Evolutionary conservation across 2,329 filamentous ascomycete genomes (phyloP), one percentile per base, ranked within the genome.

Genomic region (Lasiodiplodia citricola): DNA sequence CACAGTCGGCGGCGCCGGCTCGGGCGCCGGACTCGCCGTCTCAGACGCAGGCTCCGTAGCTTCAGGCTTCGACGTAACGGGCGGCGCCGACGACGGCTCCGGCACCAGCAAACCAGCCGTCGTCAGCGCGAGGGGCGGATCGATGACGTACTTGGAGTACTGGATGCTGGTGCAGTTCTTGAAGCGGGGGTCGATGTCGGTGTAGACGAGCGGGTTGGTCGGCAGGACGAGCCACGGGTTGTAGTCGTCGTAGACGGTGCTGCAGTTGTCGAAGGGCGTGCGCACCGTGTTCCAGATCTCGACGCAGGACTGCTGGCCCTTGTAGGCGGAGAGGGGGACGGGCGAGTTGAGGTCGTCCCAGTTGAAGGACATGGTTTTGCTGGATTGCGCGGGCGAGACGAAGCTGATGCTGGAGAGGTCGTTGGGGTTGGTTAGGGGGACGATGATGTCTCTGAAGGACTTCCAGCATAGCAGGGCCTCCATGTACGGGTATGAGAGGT

Each of bases 241-340:
- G n/a, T 67, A 67, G 23, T 67, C 65, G 41, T 67, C 65, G 55
- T 51, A 60, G 41, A 57, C 25, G 31, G 65, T 67, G 28, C 51
- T 51, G 52, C 65, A 67, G 6, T 50, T 18, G 21, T 67, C 65
- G 7, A 21, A n/a, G 14, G 35, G 21, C 4, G 37, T 25, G 3
- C 38, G 37, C 1, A 16, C 4, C 11, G 38, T 41, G 7, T 5
- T 8, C 58, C 58, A 63, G 13, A 18, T 21, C n/a, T 13, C 11
- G 25, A 21, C 37, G 41, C 65, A 58, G 44, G 37, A 50, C 7
- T 50, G 25, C 44, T 58, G 52, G 2, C 54, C 54, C 4, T 21
- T 50, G 55, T 67, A 67, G 1, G 54, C 38, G 10, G 25, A 25
- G n/a, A 56, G 31, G 4, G 65, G 65, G 5, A 67, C 55, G 8